Evolutionary conservation across 495 filamentous ascomycete genomes (phyloP).

Genomic region (Aspergillus mulundensis): DNA sequence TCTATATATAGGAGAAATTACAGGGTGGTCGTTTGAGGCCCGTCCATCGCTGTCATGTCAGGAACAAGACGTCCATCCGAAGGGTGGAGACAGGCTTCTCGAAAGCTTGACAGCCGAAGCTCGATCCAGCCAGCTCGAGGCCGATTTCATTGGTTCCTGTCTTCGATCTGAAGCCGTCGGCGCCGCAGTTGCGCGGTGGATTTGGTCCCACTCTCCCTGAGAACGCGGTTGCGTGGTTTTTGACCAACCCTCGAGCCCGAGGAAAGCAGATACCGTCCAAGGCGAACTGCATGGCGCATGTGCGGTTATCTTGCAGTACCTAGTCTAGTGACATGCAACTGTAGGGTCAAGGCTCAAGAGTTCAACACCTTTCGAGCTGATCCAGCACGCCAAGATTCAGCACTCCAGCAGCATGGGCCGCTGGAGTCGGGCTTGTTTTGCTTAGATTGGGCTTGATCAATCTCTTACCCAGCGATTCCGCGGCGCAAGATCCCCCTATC

Average conservation of each 20-base stretch:
- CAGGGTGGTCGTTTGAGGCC: slow-evolving; percentile 1
- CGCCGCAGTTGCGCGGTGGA: not conserved
- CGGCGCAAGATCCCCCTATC: not conserved
- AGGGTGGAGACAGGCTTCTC: slow-evolving; percentile 3
- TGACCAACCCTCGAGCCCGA: too few species aligned
- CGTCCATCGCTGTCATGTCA: not conserved
- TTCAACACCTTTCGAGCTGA: too few species aligned
- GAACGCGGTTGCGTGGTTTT: not conserved
- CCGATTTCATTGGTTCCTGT: not conserved
- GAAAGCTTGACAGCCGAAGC: not conserved
- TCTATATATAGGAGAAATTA: not conserved
- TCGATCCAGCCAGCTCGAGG: not conserved
- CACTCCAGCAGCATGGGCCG: too few species aligned
- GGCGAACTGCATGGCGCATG: too few species aligned
- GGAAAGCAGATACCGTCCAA: not conserved
- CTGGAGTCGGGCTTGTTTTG: too few species aligned
- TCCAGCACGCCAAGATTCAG: too few species aligned
- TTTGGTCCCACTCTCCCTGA: not conserved
- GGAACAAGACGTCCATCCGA: not conserved
- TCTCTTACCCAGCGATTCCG: not conserved
- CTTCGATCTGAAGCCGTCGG: not conserved
- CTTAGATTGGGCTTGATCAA: not conserved
- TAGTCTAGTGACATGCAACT: too few species aligned
- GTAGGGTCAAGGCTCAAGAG: too few species aligned
- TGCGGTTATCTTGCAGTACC: too few species aligned